phyloP scores from a whole-genome alignment of 208 protist species.

The Sergeia podlipaevii region DNA sequence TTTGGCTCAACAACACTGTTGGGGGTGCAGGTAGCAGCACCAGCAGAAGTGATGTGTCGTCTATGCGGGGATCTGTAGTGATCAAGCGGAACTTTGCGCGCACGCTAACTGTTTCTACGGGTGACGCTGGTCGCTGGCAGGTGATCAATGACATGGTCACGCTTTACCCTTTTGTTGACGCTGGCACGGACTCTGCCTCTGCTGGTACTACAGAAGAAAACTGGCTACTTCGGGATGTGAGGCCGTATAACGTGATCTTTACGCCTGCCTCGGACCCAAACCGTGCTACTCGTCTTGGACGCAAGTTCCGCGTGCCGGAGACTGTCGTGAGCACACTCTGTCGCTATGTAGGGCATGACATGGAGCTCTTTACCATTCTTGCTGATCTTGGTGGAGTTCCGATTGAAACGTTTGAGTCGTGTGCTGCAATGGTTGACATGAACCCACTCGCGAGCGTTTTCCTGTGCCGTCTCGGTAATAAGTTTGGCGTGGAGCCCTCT shows the following conservation, averaged over 20 bases:
- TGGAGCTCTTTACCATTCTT: slow-evolving; percentile 57
- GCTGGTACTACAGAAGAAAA: slow-evolving; percentile 9
- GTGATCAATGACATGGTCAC: slow-evolving; percentile 82
- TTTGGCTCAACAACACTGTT: slow-evolving; percentile 52
- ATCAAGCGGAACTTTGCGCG: slow-evolving; percentile 82
- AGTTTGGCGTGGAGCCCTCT: slow-evolving; percentile 41
- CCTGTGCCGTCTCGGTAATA: slow-evolving; percentile 66
- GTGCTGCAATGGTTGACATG: slow-evolving; percentile 42
- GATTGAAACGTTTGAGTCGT: slow-evolving; percentile 60
- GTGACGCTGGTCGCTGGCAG: slow-evolving; percentile 51
- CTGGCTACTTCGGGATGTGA: slow-evolving; percentile 44
- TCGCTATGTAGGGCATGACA: slow-evolving; percentile 41
- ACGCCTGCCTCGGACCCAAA: slow-evolving; percentile 46
- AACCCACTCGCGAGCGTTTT: slow-evolving; percentile 71
- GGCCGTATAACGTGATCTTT: slow-evolving; percentile 64
- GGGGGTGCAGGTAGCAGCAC: slow-evolving; percentile 1
- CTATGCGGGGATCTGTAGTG: slow-evolving; percentile 27
- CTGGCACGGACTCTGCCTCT: not conserved
- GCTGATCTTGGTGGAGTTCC: slow-evolving; percentile 61
- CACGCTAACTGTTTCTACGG: slow-evolving; percentile 37
- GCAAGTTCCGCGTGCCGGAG: slow-evolving; percentile 51
- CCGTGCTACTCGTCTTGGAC: slow-evolving; percentile 33
- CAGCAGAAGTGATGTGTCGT: not conserved
- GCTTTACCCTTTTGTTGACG: slow-evolving; percentile 45
- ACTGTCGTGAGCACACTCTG: slow-evolving; percentile 54